Percentiles rank a stretch among this genome's conserved stretches.
Conservation (phyloP, 2,329 filamentous ascomycete species). For the Verticillium albo-atrum region DNA sequence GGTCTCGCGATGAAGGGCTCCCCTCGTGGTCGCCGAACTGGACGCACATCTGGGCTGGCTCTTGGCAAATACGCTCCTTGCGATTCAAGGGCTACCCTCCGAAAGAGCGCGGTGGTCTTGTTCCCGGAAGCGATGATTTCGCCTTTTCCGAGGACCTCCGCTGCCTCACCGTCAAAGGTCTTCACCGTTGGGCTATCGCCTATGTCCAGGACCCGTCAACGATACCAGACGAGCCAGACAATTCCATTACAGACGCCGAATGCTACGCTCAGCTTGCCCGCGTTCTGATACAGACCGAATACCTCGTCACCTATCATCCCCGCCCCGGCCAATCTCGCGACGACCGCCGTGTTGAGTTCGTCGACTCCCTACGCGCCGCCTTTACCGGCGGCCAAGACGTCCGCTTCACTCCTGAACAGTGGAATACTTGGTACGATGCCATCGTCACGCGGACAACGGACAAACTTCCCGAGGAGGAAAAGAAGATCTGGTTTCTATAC, state of each 20-base stretch:
- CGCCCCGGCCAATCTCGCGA: neutral
- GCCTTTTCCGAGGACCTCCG: neutral
- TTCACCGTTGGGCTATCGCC: neutral
- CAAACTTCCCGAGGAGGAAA: neutral
- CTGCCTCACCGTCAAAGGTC: neutral
- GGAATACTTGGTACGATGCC: neutral
- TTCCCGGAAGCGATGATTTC: neutral
- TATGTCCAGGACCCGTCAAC: neutral
- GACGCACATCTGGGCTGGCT: neutral
- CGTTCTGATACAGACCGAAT: neutral
- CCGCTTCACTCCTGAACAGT: neutral
- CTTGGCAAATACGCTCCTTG: neutral
- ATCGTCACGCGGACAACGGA: neutral
- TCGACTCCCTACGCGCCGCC: neutral
- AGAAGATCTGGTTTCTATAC: neutral
- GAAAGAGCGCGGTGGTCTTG: neutral
- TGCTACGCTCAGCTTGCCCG: neutral
- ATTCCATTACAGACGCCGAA: neutral
- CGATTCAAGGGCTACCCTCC: neutral
- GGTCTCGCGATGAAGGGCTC: neutral
- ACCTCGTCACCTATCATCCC: neutral
- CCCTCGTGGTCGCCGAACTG: neutral
- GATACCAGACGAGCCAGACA: neutral
- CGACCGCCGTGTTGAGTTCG: neutral
- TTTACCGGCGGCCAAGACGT: neutral